phyloP scores from a whole-genome alignment of 2,329 filamentous ascomycete species.

The Leptographium radiaticola region DNA sequence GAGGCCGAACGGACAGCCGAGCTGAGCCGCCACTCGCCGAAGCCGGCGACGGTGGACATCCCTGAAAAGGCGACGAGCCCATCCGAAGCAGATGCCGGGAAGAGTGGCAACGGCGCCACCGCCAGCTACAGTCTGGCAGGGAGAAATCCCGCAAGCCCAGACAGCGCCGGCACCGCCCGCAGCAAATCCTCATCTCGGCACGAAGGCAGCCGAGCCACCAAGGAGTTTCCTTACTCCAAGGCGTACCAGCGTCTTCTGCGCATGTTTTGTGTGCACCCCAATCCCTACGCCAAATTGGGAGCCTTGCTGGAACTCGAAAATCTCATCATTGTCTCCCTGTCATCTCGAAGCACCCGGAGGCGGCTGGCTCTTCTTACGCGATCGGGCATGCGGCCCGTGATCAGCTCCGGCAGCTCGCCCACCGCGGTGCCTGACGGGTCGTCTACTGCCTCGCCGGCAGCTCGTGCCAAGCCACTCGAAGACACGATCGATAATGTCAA shows the following conservation, averaged over 20 bases:
- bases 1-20: slow-evolving; percentile 19
- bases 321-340: slow-evolving; percentile 64
- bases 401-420: background rate
- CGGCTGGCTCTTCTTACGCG: slow-evolving; percentile 22
- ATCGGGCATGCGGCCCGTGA: slow-evolving; percentile 9
- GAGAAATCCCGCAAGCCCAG: slow-evolving; percentile 20
- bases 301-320: slow-evolving; percentile 72
- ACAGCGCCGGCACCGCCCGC: slow-evolving; percentile 25
- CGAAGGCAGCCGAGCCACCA: slow-evolving; percentile 12
- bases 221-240: slow-evolving; percentile 65
- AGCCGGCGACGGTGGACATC: background rate
- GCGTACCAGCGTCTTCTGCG: slow-evolving; percentile 69
- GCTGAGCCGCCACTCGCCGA: background rate
- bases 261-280: slow-evolving; percentile 81
- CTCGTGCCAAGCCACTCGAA: slow-evolving; percentile 39
- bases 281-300: slow-evolving; percentile 74
- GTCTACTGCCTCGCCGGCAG: slow-evolving; percentile 4
- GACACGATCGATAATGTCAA: slow-evolving; percentile 58
- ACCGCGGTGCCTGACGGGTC: background rate
- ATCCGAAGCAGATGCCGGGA: background rate
- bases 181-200: background rate
- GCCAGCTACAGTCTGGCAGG: background rate
- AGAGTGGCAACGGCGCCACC: background rate
- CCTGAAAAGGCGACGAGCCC: background rate
- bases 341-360: slow-evolving; percentile 33